phyloP scores from a whole-genome alignment of 225 moss, liverwort and hornwort genomes.

The Pleurozium schreberi region DNA sequence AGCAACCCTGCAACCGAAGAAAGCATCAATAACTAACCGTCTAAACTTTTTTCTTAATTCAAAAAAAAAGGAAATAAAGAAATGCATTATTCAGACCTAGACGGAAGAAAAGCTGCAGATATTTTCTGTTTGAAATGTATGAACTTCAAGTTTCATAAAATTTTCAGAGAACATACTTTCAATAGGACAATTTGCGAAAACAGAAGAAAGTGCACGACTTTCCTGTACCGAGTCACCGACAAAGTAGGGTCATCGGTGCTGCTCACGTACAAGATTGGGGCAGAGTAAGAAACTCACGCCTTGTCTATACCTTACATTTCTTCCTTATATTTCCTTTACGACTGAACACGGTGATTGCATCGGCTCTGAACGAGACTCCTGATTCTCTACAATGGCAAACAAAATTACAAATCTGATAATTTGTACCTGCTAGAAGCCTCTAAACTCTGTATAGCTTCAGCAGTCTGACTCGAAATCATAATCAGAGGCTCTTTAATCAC shows the following conservation, averaged over 20 bases:
- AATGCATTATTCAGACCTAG: neutral
- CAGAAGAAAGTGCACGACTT: neutral
- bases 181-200: neutral
- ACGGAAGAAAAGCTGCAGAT: neutral
- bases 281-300: neutral
- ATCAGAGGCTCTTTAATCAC: neutral
- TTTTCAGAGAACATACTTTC: neutral
- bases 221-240: neutral
- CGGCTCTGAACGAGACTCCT: neutral
- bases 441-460: slow-evolving; percentile 37
- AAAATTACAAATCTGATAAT: neutral
- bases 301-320: neutral
- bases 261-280: neutral
- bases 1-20: slow-evolving; percentile 35
- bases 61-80: neutral
- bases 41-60: neutral
- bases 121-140: neutral
- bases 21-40: slow-evolving; percentile 7
- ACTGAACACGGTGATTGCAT: neutral
- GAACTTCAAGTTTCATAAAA: neutral
- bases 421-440: slow-evolving; percentile 71
- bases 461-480: neutral
- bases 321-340: neutral
- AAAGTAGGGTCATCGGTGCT: neutral
- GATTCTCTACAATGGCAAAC: neutral